Conservation (phyloP, 768 basidiomycete species). For the Glaciozyma antarctica region DNA sequence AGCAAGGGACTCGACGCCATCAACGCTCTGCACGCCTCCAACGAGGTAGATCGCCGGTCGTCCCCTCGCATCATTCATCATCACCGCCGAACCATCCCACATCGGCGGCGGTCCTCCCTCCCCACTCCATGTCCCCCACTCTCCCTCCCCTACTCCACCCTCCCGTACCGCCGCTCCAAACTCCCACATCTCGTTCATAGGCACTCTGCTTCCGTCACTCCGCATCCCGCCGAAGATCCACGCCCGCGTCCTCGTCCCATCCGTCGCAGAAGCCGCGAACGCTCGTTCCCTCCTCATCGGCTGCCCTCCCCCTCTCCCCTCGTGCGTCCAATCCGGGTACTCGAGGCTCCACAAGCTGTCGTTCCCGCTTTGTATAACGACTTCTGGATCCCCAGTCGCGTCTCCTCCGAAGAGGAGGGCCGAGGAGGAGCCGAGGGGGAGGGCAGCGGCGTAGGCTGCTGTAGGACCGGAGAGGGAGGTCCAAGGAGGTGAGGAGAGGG, state of each 20-base stretch:
- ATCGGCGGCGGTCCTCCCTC: conserved; percentile 2
- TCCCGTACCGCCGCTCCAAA: neutral
- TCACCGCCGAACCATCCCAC: conserved; percentile 22
- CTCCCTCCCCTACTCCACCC: neutral
- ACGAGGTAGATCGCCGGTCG: conserved; percentile 17
- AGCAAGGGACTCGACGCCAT: neutral
- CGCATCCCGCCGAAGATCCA: conserved; percentile 23
- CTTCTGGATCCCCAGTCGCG: conserved; percentile 12
- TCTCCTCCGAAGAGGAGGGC: conserved; percentile 23
- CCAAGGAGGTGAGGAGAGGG: conserved; percentile 22
- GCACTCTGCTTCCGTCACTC: conserved; percentile 8
- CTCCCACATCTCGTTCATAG: conserved; percentile 24
- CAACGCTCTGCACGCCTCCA: conserved; percentile 9
- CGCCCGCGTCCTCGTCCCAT: conserved; percentile 10
- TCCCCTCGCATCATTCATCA: neutral
- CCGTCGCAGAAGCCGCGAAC: conserved; percentile 17
- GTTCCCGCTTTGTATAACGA: conserved; percentile 14
- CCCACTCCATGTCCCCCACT: neutral
- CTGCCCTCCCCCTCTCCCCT: conserved; percentile 10
- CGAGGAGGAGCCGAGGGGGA: conserved; percentile 1
- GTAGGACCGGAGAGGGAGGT: conserved; percentile 2
- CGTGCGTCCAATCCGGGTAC: conserved; percentile 3
- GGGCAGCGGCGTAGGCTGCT: conserved; percentile 1
- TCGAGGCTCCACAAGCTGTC: conserved; percentile 16
- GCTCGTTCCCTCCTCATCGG: conserved; percentile 13